Percentiles rank a stretch among this genome's conserved stretches.
Conservation (phyloP, 805 yeast species). For the Cyberlindnera euphorbiiphila region DNA sequence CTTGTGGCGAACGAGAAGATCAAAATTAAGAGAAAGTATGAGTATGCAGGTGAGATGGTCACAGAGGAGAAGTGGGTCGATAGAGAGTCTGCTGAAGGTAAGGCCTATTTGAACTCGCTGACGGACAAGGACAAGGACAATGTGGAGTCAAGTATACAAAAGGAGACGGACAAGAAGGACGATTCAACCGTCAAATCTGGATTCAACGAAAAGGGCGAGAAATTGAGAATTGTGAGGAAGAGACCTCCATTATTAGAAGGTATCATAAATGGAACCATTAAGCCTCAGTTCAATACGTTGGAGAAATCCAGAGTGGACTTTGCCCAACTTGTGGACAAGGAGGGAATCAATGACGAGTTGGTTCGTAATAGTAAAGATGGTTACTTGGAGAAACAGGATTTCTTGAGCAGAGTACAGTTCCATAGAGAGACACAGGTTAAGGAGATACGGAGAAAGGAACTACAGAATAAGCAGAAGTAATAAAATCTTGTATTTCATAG, state of each 20-base stretch:
- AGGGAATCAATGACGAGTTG: slow-evolving; percentile 81
- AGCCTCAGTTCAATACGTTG: slow-evolving; percentile 80
- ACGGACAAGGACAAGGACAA: slow-evolving; percentile 31
- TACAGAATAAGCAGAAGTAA: slow-evolving; percentile 24
- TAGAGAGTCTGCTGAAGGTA: slow-evolving; percentile 78
- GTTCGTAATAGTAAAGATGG: slow-evolving; percentile 82
- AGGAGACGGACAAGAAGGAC: slow-evolving; percentile 10
- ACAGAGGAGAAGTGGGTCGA: slow-evolving; percentile 78
- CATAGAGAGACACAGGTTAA: slow-evolving; percentile 36
- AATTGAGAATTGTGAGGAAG: slow-evolving; percentile 55
- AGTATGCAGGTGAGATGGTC: slow-evolving; percentile 83
- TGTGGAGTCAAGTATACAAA: slow-evolving; percentile 10
- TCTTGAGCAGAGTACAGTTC: slow-evolving; percentile 68
- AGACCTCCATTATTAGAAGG: slow-evolving; percentile 75
- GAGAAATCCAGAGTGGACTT: slow-evolving; percentile 94
- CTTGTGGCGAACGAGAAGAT: slow-evolving; percentile 42
- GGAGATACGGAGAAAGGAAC: slow-evolving; percentile 34
- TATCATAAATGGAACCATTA: slow-evolving; percentile 63
- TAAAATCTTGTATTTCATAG: background rate
- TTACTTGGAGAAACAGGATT: slow-evolving; percentile 86
- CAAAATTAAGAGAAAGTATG: slow-evolving; percentile 71
- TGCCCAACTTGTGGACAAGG: slow-evolving; percentile 88
- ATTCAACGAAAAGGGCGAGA: slow-evolving; percentile 28
- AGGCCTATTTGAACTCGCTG: slow-evolving; percentile 65
- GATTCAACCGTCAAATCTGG: slow-evolving; percentile 12